Base-by-base conservation (phyloP, 345 rosid genomes). In the Citrus trifoliata region DNA sequence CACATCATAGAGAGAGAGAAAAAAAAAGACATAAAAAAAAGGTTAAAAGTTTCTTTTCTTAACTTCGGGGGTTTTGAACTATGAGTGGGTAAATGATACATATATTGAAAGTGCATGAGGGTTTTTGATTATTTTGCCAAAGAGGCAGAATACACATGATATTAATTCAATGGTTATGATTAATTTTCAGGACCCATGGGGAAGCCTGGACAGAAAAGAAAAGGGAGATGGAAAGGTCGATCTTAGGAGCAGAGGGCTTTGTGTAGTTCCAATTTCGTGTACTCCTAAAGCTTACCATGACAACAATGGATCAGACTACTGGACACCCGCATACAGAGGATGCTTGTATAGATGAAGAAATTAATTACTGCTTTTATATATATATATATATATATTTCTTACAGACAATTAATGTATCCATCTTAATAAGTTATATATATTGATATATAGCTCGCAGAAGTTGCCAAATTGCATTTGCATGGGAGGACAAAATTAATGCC, bases 241-340 rank as follows among this genome's bases (percentile, higher is more conserved):
- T 79, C 76, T 94, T 24, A 87, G 82, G 78, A 91, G 93, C 85
- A 89, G 89, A 82, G 98, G 98, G 4, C 92, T 94, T 66, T 91
- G 98, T 83, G 87, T 94, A 78, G 91, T 94, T 81, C 98, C 98
- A 0, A 74, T 88, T 65, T 87, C 96, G 1, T 89, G 84, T 74
- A 88, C 92, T 0, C 97, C 97, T 71, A 85, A 85, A 51, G 83
- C 85, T 53, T 92, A 79, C 59, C 94, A 87, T 7, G 94, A 94
- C 77, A 92, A 80, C 85, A 78, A 84, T 0, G 97, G 94, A 79
- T 82, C 94, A 8, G 98, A 94, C 83, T 94, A 89, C 82, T 94
- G 97, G 97, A 91, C 93, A 35, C 94, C 97, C 0, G 78, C 97
- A 0, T 92, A 91, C 73, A 88, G 94, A 84, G 95, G 97, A 53